Conservation (phyloP, 2,329 filamentous ascomycete species). For the Talaromyces verruculosus region DNA sequence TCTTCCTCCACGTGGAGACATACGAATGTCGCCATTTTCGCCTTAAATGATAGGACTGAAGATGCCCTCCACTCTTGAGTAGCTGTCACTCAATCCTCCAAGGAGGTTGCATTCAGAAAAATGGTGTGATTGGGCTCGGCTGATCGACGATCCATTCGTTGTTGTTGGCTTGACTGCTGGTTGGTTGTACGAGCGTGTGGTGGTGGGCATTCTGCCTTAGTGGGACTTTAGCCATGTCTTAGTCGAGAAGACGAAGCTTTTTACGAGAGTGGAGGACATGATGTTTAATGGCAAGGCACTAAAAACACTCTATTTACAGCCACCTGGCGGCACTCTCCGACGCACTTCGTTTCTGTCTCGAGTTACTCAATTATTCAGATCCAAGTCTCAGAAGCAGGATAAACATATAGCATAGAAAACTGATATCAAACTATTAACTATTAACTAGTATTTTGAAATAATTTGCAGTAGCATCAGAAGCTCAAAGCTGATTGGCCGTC, state of each 20-base stretch:
- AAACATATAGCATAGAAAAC: background rate
- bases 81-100: background rate
- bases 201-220: background rate
- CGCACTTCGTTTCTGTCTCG: background rate
- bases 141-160: background rate
- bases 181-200: background rate
- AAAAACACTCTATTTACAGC: constrained; percentile 3
- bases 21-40: background rate
- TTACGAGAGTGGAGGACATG: background rate
- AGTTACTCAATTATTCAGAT: background rate
- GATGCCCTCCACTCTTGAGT: background rate
- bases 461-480: too few relatives aligned
- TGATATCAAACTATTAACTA: too few relatives aligned
- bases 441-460: too few relatives aligned
- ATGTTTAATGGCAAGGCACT: background rate
- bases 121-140: constrained; percentile 3
- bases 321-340: background rate
- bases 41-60: background rate
- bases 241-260: background rate
- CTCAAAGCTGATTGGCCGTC: too few relatives aligned
- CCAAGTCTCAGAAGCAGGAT: too few relatives aligned
- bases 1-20: background rate
- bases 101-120: background rate
- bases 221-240: background rate
- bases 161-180: background rate